A percentile compares a stretch with the other conserved stretches of the same genome.
phyloP scores from a whole-genome alignment of 305 asterid species.

The Andrographis paniculata region DNA sequence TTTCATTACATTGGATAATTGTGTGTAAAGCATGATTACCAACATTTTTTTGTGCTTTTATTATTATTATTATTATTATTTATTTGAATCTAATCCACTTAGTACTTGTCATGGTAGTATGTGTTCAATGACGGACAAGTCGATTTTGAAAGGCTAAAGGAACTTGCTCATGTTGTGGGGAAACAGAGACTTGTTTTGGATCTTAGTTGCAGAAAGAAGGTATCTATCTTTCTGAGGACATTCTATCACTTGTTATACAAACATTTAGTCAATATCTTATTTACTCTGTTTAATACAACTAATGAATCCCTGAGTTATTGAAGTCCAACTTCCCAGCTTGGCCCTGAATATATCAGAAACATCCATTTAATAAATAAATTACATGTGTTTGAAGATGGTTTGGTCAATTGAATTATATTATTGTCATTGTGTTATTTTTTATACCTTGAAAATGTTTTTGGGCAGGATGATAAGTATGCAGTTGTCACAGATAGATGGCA shows the following conservation, averaged over 20 bases:
- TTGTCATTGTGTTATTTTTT: constrained; percentile 4
- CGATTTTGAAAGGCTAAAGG: constrained; percentile 74
- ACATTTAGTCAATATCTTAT: not conserved
- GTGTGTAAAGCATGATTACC: constrained; percentile 9
- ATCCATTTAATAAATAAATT: not conserved
- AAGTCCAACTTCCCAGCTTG: not conserved
- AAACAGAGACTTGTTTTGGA: constrained; percentile 79
- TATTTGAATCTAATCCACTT: constrained; percentile 15
- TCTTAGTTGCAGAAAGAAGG: constrained; percentile 97
- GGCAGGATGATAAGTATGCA: constrained; percentile 69
- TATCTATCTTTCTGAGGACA: constrained; percentile 17
- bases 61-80: no score
- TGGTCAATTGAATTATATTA: constrained; percentile 5
- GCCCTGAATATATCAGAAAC: not conserved
- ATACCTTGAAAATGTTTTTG: constrained; percentile 17
- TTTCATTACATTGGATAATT: constrained; percentile 15
- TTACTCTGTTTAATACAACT: not conserved
- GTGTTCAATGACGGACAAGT: constrained; percentile 86
- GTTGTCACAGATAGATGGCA: constrained; percentile 98
- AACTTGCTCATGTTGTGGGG: constrained; percentile 65
- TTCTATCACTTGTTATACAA: not conserved
- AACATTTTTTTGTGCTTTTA: constrained; percentile 9
- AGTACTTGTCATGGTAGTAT: constrained; percentile 41
- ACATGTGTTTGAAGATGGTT: not conserved
- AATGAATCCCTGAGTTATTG: not conserved